Evolutionary conservation across 2,329 filamentous ascomycete genomes (phyloP).

Genomic region (Cladosporium sp.): DNA sequence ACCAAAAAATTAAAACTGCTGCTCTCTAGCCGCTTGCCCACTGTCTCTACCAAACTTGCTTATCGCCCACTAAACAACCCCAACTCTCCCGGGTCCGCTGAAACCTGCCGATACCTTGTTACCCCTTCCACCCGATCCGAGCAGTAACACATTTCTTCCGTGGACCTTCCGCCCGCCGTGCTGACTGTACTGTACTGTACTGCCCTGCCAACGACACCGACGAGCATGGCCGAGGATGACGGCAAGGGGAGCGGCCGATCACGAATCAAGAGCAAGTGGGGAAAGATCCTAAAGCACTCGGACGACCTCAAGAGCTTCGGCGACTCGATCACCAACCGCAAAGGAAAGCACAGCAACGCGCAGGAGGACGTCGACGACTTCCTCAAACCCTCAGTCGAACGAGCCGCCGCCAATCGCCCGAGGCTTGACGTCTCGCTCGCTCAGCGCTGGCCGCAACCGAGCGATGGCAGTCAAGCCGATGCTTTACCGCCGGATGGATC

Average conservation of each 20-base stretch:
- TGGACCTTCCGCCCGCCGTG: too few species aligned
- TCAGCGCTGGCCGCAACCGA: slow-evolving; percentile 47
- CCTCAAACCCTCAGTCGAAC: slow-evolving; percentile 49
- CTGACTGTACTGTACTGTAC: too few species aligned
- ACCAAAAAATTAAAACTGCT: too few species aligned
- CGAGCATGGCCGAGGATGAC: slow-evolving; percentile 20
- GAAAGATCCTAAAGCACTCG: slow-evolving; percentile 25
- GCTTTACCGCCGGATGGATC: slow-evolving; percentile 13
- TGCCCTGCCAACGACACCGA: background rate
- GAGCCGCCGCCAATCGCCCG: slow-evolving; percentile 32
- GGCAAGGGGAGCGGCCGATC: slow-evolving; percentile 18
- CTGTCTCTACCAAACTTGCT: too few species aligned
- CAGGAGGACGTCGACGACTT: slow-evolving; percentile 51
- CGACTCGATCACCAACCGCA: background rate
- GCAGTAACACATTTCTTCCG: too few species aligned
- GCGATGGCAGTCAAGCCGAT: slow-evolving; percentile 33
- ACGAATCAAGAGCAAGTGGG: slow-evolving; percentile 31
- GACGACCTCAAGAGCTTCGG: slow-evolving; percentile 1
- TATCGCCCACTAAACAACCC: too few species aligned
- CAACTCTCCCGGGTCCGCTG: too few species aligned
- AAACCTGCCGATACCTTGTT: too few species aligned
- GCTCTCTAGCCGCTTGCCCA: too few species aligned
- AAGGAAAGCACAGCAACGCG: background rate
- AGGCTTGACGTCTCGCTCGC: slow-evolving; percentile 48
- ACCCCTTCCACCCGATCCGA: too few species aligned